These are phyloP conservation scores for Ganoderma sinense DNA, from an alignment of 1,284 basidiomycete genomes.

Conservation along the genomic window DNA sequence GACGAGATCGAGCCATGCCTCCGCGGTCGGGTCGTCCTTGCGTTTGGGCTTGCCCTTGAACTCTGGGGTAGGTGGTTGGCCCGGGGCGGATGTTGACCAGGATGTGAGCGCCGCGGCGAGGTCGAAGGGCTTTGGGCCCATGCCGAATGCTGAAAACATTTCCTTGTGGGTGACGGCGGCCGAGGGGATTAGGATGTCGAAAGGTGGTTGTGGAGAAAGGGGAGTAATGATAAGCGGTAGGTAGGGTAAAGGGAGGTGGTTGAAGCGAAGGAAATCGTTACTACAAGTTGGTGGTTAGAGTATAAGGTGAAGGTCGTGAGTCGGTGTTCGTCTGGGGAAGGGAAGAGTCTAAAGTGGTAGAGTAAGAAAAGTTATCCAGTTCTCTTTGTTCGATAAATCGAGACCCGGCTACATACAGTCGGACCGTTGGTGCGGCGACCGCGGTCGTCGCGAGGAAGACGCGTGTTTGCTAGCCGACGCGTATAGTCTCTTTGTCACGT, in stretches of 20 bases:
- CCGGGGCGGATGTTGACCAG: slow-evolving; percentile 20
- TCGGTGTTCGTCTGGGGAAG: neutral
- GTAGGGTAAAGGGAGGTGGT: neutral
- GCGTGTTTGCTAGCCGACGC: neutral
- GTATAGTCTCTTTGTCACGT: neutral
- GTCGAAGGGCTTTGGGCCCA: slow-evolving; percentile 18
- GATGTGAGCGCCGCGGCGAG: slow-evolving; percentile 18
- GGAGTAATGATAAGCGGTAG: neutral
- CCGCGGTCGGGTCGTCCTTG: slow-evolving; percentile 67
- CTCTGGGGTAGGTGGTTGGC: slow-evolving; percentile 43
- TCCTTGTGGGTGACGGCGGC: neutral
- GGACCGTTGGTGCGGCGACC: neutral
- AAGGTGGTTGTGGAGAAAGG: neutral
- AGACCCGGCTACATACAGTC: neutral
- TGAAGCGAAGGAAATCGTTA: neutral
- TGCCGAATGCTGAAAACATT: slow-evolving; percentile 25
- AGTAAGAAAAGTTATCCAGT: neutral
- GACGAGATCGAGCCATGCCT: slow-evolving; percentile 70
- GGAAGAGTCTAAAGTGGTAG: neutral
- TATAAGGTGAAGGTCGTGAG: neutral
- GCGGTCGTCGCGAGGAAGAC: neutral
- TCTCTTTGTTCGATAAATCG: neutral
- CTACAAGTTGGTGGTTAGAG: neutral
- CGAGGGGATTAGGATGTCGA: neutral
- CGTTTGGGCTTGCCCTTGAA: slow-evolving; percentile 61